Evolutionary conservation across 768 basidiomycete genomes (phyloP), one percentile per base, ranked within the genome.

Genomic region (Kwoniella shandongensis): DNA sequence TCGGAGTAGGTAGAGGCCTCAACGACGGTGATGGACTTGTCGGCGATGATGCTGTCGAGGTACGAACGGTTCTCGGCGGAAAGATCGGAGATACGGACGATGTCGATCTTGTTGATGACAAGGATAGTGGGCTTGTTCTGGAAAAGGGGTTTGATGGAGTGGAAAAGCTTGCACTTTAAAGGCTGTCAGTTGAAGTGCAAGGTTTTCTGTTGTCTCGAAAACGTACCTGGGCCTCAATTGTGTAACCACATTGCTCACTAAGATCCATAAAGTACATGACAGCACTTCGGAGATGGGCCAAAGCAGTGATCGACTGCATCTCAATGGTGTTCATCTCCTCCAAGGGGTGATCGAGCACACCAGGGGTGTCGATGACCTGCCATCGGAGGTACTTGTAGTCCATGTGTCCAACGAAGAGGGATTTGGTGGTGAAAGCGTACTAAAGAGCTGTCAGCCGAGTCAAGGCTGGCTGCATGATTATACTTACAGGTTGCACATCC

Each of bases 241-340:
- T 86, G 80, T 96, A 99, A 11, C 96, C 96, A 78, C 96, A 99
- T 75, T 99, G 96, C 78, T 97, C 96, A 63, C 88, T 90, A 27
- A 97, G 82, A 77, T 99, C 96, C 92, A 99, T 97, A 76, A 98
- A 99, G 80, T 98, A 99, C 76, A 99, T 79, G 10, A 98, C 82
- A 73, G 91, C 93, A 65, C 86, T 85, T 78, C 96, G 91, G 42
- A 99, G 79, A 79, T 99, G 96, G 6, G 96, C 96, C 61, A 99
- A 81, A 13, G 96, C 96, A 35, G 94, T 98, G 65, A 76, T 96
- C 68, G 90, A 93, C 81, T 99, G 96, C 94, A 98, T 99, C 80
- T 99, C 96, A 68, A 99, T 99, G 58, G 93, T 98, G 81, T 98
- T 98, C 96, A 99, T 98, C 49, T 99, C 96, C 78, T 99, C 94